Evolutionary conservation across 805 yeast genomes (phyloP), one percentile per base, ranked within the genome.

Genomic region (Naumovozyma baii): DNA sequence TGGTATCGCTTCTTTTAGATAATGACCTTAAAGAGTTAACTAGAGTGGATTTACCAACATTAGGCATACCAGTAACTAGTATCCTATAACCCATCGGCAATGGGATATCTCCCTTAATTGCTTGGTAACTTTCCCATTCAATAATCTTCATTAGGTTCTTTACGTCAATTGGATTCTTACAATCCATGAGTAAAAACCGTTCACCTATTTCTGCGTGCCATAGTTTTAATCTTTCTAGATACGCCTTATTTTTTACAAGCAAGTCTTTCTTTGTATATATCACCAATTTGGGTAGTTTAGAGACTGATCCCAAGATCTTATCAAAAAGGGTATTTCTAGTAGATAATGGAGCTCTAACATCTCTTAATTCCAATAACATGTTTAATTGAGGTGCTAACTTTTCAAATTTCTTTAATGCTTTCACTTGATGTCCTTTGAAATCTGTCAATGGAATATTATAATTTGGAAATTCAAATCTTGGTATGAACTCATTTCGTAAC

Each of bases 11-110:
- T 20, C 42, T 41, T 26, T 49, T 51, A 36, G 55, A 61, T 2
- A 71, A 68, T 5, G 63, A 63, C 42, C 96, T 63, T 37, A 88
- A 62, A 0, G 80, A 68, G 53, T 92, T 92, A 19, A 88, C 80
- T 36, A 92, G 57, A 0, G 96, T 82, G 10, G 95, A 83, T 60
- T 92, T 92, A 0, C 98, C 98, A n/a, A 87, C 94, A 57, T 92
- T 92, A 1, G 98, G 98, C 92, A 92, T 83, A 0, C 98, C 98
- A 5, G 81, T 78, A 34, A 90, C 74, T 67, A 88, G 67, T 41
- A 83, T 60, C 17, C 87, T 62, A 36, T 83, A 64, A 0, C 97
- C 97, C 43, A 87, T 60, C 0, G 96, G 96, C 0, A 95, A 94
- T 1, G 79, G 74, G 0, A 90, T 85, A 15, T 57, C 59, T 70